Evolutionary conservation across 116 monocot genomes (phyloP), one percentile per base, ranked within the genome.

Genomic region (Cymodocea nodosa): DNA sequence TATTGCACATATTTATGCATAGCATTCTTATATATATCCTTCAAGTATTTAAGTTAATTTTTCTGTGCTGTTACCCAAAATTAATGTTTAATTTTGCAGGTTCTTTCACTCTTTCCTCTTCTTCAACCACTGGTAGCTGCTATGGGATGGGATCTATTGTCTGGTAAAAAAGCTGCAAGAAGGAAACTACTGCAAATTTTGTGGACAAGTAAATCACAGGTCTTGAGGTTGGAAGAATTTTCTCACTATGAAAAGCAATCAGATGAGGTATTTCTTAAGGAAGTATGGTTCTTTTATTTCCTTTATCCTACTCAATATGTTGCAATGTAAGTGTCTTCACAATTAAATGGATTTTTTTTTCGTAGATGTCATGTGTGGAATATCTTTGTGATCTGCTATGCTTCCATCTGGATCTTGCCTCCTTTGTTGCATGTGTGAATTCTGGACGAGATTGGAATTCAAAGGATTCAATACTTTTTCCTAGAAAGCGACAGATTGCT

Each of bases 71-170:
- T 51, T 14, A 23, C 57, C 22, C 55, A 55, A 14, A 5, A 23
- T 57, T 23, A 40, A 19, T 14, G 12, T 53, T 52, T n/a, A 44
- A 53, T 69, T 66, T 25, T 82, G 70, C 64, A 97, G 97, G 75
- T 88, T 50, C 71, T 91, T 68, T 91, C 80, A 39, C 52, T 97
- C 65, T 97, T 88, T 77, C 97, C 97, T 61, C 88, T 85, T 77
- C 97, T 97, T 78, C 88, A 81, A 56, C 97, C 97, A 70, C 73
- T 97, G 60, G 83, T 87, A 57, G 91, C 88, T 69, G 97, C 91
- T 30, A 80, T 97, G 74, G 85, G 92, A 15, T 97, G 97, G 97
- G 97, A 97, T 74, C 64, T 91, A 59, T 63, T 97, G 69, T 80
- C 84, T 67, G 83, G 89, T 35, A 97, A 84, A 78, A 88, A 84